These are phyloP conservation scores for Trichophyton verrucosum DNA, from an alignment of 2,329 filamentous ascomycete species.

Conservation along the genomic window DNA sequence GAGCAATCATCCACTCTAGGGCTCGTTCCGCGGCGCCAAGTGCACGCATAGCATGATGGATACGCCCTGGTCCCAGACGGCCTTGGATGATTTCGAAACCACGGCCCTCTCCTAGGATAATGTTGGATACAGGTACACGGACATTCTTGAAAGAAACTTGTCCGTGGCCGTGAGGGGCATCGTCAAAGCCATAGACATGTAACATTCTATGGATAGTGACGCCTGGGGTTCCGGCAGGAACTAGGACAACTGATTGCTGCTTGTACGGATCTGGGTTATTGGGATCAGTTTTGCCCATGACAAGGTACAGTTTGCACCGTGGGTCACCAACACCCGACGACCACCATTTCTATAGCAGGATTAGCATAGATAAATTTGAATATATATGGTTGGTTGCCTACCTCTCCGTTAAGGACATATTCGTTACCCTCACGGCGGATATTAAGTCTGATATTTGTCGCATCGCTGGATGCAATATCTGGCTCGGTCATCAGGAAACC, in stretches of 20 bases:
- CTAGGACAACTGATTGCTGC: constrained; percentile 87
- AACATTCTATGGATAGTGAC: constrained; percentile 93
- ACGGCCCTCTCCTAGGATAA: constrained; percentile 83
- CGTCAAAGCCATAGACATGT: constrained; percentile 87
- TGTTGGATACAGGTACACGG: constrained; percentile 67
- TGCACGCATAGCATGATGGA: constrained; percentile 94
- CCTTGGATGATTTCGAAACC: constrained; percentile 99
- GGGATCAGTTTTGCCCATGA: constrained; percentile 86
- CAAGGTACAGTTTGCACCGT: constrained; percentile 83
- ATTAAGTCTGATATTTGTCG: constrained; percentile 77
- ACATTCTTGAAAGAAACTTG: constrained; percentile 86
- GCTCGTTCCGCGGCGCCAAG: constrained; percentile 86
- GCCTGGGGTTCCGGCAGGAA: constrained; percentile 66
- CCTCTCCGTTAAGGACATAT: constrained; percentile 79
- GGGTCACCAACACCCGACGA: constrained; percentile 89
- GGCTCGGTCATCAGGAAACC: constrained; percentile 94
- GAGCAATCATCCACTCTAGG: constrained; percentile 86
- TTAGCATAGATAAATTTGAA: constrained; percentile 12
- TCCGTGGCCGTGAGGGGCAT: constrained; percentile 95
- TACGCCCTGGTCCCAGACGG: constrained; percentile 84
- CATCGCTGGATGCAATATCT: constrained; percentile 76
- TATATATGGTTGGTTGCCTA: constrained; percentile 30
- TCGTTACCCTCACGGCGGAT: constrained; percentile 75
- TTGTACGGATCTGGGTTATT: constrained; percentile 64
- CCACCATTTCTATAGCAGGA: constrained; percentile 77